Conservation (phyloP, 2,329 filamentous ascomycete species). For the Daldinia sp. region DNA sequence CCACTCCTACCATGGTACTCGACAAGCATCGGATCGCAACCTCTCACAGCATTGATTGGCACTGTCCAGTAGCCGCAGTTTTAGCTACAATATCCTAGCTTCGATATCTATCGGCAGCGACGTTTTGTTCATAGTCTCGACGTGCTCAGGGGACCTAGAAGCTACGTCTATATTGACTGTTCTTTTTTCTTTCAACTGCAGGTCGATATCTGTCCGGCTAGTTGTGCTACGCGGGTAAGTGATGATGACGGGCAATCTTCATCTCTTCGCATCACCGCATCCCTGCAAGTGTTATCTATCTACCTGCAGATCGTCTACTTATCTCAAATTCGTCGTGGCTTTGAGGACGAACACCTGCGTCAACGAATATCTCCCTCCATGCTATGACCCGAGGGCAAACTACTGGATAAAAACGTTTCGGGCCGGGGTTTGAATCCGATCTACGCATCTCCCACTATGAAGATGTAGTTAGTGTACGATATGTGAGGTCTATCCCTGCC, state of each 20-base stretch:
- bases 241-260: conserved; percentile 18
- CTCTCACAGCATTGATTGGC: conserved; percentile 28
- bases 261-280: conserved; percentile 33
- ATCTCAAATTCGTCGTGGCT: conserved; percentile 19
- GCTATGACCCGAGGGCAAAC: conserved; percentile 32
- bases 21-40: conserved; percentile 39
- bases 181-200: conserved; percentile 30
- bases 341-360: conserved; percentile 20
- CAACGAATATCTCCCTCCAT: conserved; percentile 27
- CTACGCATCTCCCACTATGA: conserved; percentile 35
- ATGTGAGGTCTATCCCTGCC: conserved; percentile 25
- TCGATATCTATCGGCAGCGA: conserved; percentile 25
- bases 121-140: conserved; percentile 20
- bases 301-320: conserved; percentile 33
- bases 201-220: conserved; percentile 22
- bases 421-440: conserved; percentile 39
- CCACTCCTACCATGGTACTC: conserved; percentile 19
- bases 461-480: conserved; percentile 31
- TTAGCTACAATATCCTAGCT: conserved; percentile 23
- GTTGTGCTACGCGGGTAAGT: conserved; percentile 29
- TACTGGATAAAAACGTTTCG: conserved; percentile 31
- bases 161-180: conserved; percentile 23
- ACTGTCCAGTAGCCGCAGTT: conserved; percentile 25
- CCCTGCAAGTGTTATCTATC: conserved; percentile 32
- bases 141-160: conserved; percentile 15